Conservation (phyloP, 2,329 filamentous ascomycete genomes). For the Colletotrichum lindemuthianum region DNA sequence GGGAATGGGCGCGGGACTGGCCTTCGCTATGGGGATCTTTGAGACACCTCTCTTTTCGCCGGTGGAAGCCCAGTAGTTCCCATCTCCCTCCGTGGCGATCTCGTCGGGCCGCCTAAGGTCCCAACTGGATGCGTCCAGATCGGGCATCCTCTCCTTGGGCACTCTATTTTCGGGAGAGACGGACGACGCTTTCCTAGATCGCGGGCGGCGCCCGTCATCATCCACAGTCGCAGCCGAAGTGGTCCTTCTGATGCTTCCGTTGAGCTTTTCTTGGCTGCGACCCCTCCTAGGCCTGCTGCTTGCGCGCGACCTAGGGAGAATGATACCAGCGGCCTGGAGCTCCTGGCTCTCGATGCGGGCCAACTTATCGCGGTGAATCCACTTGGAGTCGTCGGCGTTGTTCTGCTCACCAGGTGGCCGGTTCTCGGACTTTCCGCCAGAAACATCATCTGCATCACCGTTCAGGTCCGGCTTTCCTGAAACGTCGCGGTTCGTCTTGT, state of each 20-base stretch:
- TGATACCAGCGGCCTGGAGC: constrained; percentile 80
- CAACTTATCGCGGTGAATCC: constrained; percentile 88
- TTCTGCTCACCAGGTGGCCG: constrained; percentile 42
- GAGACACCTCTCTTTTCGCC: constrained; percentile 64
- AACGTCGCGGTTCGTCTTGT: constrained; percentile 37
- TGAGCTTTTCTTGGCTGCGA: constrained; percentile 50
- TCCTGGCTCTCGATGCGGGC: constrained; percentile 84
- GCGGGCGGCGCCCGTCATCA: constrained; percentile 20
- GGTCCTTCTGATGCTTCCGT: constrained; percentile 42
- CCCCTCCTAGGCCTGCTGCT: constrained; percentile 59
- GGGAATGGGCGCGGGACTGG: constrained; percentile 81
- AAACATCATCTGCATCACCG: constrained; percentile 43
- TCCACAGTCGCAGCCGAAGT: constrained; percentile 38
- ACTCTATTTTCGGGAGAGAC: constrained; percentile 48
- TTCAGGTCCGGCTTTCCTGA: constrained; percentile 27
- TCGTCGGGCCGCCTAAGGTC: constrained; percentile 83
- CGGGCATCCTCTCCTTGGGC: constrained; percentile 50
- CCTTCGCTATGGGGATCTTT: constrained; percentile 86
- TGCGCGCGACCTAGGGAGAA: constrained; percentile 64
- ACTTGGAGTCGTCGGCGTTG: constrained; percentile 68
- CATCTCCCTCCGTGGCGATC: constrained; percentile 69
- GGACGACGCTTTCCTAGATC: constrained; percentile 57
- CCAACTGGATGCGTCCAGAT: constrained; percentile 64
- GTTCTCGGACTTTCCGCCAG: constrained; percentile 35
- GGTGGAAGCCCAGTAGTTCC: constrained; percentile 62